Evolutionary conservation across 2,329 filamentous ascomycete species (phyloP).

Genomic region (Cercospora canescens): DNA sequence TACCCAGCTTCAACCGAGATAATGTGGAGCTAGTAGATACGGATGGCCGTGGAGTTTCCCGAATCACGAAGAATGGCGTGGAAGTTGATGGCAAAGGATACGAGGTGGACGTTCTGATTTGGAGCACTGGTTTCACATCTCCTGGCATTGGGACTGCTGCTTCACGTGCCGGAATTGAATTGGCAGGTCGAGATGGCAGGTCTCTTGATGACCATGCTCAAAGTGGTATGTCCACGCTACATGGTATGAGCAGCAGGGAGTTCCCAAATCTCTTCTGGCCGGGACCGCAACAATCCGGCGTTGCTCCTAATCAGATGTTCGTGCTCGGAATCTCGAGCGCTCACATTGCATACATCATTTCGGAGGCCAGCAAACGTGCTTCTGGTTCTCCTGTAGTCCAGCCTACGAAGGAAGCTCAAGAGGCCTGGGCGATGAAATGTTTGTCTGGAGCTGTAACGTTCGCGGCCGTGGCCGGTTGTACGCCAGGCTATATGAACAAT

Average conservation of each 20-base stretch:
- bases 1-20: constrained; percentile 58
- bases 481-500: constrained; percentile 55
- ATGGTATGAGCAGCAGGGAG: constrained; percentile 50
- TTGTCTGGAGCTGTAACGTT: constrained; percentile 44
- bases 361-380: constrained; percentile 35
- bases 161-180: constrained; percentile 26
- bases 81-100: constrained; percentile 52
- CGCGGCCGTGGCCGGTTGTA: constrained; percentile 48
- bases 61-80: constrained; percentile 49
- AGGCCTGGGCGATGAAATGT: constrained; percentile 48
- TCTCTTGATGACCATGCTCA: constrained; percentile 46
- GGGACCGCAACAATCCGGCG: constrained; percentile 44
- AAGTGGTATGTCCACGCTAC: constrained; percentile 51
- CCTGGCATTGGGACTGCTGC: constrained; percentile 32
- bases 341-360: constrained; percentile 50
- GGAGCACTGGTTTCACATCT: constrained; percentile 47
- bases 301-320: constrained; percentile 33
- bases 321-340: constrained; percentile 38
- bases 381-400: constrained; percentile 42
- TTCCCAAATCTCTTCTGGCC: constrained; percentile 60
- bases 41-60: constrained; percentile 52
- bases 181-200: constrained; percentile 45
- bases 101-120: constrained; percentile 49
- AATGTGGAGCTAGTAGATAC: constrained; percentile 64
- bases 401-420: constrained; percentile 47